These are phyloP conservation scores for Penicillium pancosmium DNA, from an alignment of 495 filamentous ascomycete genomes.

Conservation along the genomic window DNA sequence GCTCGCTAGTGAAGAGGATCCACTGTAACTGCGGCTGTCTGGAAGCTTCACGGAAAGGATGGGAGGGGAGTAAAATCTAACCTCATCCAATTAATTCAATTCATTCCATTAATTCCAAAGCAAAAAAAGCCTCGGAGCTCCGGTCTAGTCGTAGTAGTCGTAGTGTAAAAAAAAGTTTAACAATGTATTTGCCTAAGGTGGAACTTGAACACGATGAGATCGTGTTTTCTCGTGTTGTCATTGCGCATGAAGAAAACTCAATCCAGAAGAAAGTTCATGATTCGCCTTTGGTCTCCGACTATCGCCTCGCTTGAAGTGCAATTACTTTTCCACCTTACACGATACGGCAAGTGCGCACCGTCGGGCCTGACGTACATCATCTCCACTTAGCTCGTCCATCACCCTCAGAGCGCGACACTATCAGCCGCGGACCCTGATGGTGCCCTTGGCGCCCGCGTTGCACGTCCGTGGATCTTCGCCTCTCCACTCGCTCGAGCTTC, in stretches of 20 bases:
- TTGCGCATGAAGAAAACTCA: conserved; percentile 17
- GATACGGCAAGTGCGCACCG: conserved; percentile 19
- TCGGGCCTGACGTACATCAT: conserved; percentile 21
- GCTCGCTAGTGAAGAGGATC: conserved; percentile 12
- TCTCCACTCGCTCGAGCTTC: conserved; percentile 8
- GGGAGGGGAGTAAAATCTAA: conserved; percentile 2
- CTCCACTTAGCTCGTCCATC: conserved; percentile 7
- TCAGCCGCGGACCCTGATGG: conserved; percentile 29
- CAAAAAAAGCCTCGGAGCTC: background rate
- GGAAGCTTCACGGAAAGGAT: conserved; percentile 5
- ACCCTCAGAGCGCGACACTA: conserved; percentile 11
- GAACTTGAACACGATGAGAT: conserved; percentile 1
- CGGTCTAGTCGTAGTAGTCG: background rate
- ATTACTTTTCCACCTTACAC: background rate
- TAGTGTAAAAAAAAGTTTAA: background rate
- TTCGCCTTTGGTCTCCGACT: background rate
- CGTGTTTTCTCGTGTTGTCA: conserved; percentile 6
- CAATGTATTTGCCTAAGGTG: conserved; percentile 4
- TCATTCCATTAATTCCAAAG: background rate
- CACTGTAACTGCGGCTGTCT: conserved; percentile 10
- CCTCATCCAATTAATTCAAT: conserved; percentile 1
- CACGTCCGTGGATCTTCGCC: conserved; percentile 24
- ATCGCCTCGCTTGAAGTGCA: conserved; percentile 4
- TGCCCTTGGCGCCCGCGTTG: conserved; percentile 18
- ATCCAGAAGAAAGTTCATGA: conserved; percentile 9